Percentiles rank a stretch among this genome's conserved stretches.
phyloP scores from a whole-genome alignment of 352 stramenopile genomes.

The Globisporangium middletonii region DNA sequence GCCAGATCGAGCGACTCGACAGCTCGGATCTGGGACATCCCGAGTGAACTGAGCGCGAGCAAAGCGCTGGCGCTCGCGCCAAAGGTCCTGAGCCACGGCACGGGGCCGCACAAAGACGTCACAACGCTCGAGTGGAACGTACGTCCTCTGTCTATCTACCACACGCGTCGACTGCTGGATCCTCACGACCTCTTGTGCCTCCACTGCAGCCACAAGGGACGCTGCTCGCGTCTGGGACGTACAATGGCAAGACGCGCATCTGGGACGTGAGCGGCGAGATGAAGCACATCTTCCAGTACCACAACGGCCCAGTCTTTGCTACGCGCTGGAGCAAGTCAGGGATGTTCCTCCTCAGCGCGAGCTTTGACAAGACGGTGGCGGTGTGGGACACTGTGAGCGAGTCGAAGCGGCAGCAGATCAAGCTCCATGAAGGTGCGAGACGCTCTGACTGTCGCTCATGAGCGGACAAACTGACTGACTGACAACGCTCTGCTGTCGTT shows the following conservation, averaged over 20 bases:
- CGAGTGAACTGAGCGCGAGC: constrained; percentile 40
- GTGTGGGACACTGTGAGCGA: constrained; percentile 79
- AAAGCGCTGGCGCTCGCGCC: constrained; percentile 29
- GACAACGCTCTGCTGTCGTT: neutral
- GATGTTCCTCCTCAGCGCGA: constrained; percentile 67
- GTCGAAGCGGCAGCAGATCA: constrained; percentile 93
- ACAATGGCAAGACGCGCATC: constrained; percentile 91
- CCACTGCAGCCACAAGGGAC: constrained; percentile 77
- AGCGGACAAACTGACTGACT: neutral
- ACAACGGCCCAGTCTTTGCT: constrained; percentile 83
- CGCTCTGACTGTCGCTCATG: neutral
- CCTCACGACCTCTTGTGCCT: constrained; percentile 2
- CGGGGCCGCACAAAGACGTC: constrained; percentile 94
- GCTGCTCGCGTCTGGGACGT: constrained; percentile 92
- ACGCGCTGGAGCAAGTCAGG: constrained; percentile 79
- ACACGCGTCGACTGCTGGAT: neutral
- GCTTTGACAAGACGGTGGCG: constrained; percentile 84
- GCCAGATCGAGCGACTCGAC: constrained; percentile 90
- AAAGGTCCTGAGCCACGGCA: constrained; percentile 72
- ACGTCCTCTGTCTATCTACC: constrained; percentile 16
- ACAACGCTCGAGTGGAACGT: constrained; percentile 98
- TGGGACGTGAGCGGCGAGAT: constrained; percentile 74
- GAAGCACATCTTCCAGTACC: constrained; percentile 77
- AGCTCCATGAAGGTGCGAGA: constrained; percentile 70
- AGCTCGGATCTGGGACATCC: constrained; percentile 92